Base-by-base conservation (phyloP, 805 yeast species). In the Teunomyces pallodes region DNA sequence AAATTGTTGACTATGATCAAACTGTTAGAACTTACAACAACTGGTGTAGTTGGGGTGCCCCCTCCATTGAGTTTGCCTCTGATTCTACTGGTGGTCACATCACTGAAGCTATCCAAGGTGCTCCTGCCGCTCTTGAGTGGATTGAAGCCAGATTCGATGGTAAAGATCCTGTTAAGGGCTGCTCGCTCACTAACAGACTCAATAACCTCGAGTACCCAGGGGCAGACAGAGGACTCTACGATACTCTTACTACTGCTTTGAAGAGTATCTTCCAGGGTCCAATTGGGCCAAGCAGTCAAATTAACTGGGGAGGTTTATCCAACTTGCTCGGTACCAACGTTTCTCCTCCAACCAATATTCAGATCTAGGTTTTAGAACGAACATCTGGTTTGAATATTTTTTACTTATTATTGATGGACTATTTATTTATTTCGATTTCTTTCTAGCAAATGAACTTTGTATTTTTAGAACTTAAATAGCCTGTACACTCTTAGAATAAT, bases 121-220 rank as follows among this genome's bases (percentile, higher is more conserved):
- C 45, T 27, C 47, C 47, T 24, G 47, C 47, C 24, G 64, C 58
- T 5, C 45, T 61, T 10, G 31, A 48, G 10, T 62, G 61, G 60
- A 27, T 62, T 8, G 43, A 54, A 42, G 50, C 47, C 10, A 52
- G 54, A 24, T 53, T 59, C 12, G 41, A 50, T 6, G 59, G 61
- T n/a, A 48, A 26, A 9, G 35, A 43, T 1, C 47, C 59, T 4
- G 47, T 54, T n/a, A n/a, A 38, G 2, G 63, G 65, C 2, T 61
- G 64, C 41, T 30, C 40, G 24, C 53, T 43, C 31, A 45, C 38
- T 79, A 84, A 66, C 70, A 51, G 84, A 74, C 51, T 63, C 63
- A 9, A 68, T 57, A 61, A 67, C 69, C 39, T 86, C 74, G 47
- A 81, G 68, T 58, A 60, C 69, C 54, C 64, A 73, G 47, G 68